Conservation (phyloP, 495 filamentous ascomycete species). For the Cryomyces minteri region DNA sequence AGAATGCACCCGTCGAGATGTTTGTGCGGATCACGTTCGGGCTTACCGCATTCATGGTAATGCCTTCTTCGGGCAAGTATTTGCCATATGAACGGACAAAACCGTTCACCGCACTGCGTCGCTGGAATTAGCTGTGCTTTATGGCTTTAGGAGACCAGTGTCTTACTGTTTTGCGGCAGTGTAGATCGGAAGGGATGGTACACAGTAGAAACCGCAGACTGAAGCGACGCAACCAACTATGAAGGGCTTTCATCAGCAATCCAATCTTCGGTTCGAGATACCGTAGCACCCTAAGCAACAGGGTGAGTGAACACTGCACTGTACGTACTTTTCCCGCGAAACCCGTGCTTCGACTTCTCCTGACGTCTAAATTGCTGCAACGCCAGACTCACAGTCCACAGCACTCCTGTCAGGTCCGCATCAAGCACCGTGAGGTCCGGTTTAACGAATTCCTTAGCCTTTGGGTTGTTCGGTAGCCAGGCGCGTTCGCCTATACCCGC, state of each 20-base stretch:
- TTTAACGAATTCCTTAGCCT: conserved; percentile 5
- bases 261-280: too few relatives aligned
- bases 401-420: conserved; percentile 9
- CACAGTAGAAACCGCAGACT: conserved; percentile 13
- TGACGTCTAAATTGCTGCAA: conserved; percentile 13
- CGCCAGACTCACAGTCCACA: conserved; percentile 9
- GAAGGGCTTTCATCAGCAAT: too few relatives aligned
- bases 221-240: background rate
- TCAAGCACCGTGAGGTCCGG: conserved; percentile 10
- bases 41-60: conserved; percentile 13
- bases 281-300: too few relatives aligned
- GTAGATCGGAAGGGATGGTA: conserved; percentile 11
- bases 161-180: conserved; percentile 13
- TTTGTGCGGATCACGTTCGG: conserved; percentile 11
- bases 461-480: conserved; percentile 5
- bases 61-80: conserved; percentile 11
- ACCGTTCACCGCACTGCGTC: conserved; percentile 8
- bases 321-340: conserved; percentile 12
- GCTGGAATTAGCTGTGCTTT: background rate
- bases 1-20: conserved; percentile 10
- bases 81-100: conserved; percentile 14
- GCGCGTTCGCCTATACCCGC: conserved; percentile 12
- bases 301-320: too few relatives aligned
- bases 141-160: background rate
- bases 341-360: conserved; percentile 7